Evolutionary conservation across 192 early-diverging fungal species (phyloP), one percentile per base, ranked within the genome.

Genomic region (Backusella luteola): DNA sequence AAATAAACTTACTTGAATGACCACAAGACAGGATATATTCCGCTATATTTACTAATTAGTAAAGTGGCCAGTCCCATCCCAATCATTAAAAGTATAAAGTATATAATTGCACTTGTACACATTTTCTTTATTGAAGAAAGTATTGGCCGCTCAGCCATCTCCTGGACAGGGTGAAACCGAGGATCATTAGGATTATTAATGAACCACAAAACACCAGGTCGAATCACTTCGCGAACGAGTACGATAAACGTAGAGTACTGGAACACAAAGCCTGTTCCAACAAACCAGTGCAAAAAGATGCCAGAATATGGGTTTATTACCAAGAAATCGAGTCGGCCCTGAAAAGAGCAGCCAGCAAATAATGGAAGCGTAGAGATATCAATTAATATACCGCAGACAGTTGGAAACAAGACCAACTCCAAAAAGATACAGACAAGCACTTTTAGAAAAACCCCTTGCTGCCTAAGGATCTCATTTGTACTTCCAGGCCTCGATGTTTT

Each of bases 201-300:
- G 80, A 98, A 98, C 96, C 97, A 99, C 87, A 98, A 88, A 36
- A 97, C 94, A 17, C 98, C 98, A 1, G 93, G 93, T 1, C 98
- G 91, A 36, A 98, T 88, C 15, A 96, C 87, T 66, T 92, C 89
- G 34, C 96, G 90, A 35, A 93, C 92, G 36, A 89, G 84, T 29
- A 90, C 76, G 1, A 98, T 90, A 77, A 96, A 94, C 4, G 89
- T 80, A 1, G 96, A 92, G 89, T 98, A 96, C 74, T 94, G 88
- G 71, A 95, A 94, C 94, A 98, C 97, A 78, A 98, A 97, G 17
- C 88, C 89, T n/a, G 96, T 95, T 1, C 98, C 98, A 2, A 91
- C 77, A 74, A 98, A 88, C 98, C 97, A 98, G 77, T 97, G 95
- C 73, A 94, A 82, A 59, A 95, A 89, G 67, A 86, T 79, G 15